Base-by-base conservation (phyloP, 2,329 filamentous ascomycete genomes). In the Colletotrichum lupini region DNA sequence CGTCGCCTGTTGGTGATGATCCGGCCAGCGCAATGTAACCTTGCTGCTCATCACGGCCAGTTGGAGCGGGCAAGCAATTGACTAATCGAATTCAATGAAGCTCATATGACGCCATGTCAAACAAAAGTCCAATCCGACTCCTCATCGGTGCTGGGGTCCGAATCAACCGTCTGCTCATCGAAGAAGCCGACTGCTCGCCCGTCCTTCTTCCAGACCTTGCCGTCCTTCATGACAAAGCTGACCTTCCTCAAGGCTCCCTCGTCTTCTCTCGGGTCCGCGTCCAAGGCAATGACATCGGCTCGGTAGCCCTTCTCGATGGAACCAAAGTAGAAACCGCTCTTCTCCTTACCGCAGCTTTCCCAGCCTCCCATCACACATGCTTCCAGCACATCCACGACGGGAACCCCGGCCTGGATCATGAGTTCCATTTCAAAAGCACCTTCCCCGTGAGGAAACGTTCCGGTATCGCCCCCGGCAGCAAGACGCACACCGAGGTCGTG, bases 171-270 rank as follows among this genome's bases (percentile, higher is more conserved):
- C 42, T 14, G 60, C 58, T 30, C 67, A 62, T 49, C 65, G 11
- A 66, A 37, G n/a, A 56, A 74, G 19, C 58, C 75, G 24, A 72
- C 35, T 12, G 71, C 46, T 53, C 12, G 74, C 3, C 82, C 80
- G 6, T 79, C 77, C 49, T 76, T 67, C 77, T 88, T 89, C 82
- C 86, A 89, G 9, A 89, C 80, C 61, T 77, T 82, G 1, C 82
- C 88, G 76, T 90, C 88, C 77, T 90, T 90, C 87, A 90, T 90
- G 22, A 90, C 88, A 77, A 89, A 89, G 65, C 78, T 81, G 1
- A 90, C 85, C 70, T 82, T 84, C 65, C 87, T 82, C 35, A 90
- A 72, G 2, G 84, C 84, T 24, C 77, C 75, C 1, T 77, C 46
- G 67, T 88, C 85, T 24, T 79, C 74, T 30, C 81, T 79, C 3